Base-by-base conservation (phyloP, 2,329 filamentous ascomycete species). In the Nemania sp. region DNA sequence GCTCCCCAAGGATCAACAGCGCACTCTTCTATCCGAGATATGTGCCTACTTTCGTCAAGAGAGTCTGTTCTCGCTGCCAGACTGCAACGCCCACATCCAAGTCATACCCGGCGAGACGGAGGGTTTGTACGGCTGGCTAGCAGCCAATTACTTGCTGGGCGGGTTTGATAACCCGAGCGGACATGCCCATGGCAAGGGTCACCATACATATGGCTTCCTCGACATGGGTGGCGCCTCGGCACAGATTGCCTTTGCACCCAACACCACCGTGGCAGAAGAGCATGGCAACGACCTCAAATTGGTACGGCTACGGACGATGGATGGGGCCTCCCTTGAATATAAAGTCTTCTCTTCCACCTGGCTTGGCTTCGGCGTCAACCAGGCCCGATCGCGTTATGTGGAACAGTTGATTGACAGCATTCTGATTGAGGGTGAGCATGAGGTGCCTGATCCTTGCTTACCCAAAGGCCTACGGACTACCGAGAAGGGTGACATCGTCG, bases 191-290 rank as follows among this genome's bases (percentile, higher is more conserved):
- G 92, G 92, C 54, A 92, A 96, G 66, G 86, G 85, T 25, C 95
- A 98, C 73, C 90, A 93, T 71, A 99, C 95, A 0, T 99, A 98
- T 75, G 95, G 95, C 0, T 99, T 99, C 71, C 80, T 99, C 62
- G 95, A 99, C 73, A 99, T 99, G 96, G 95, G 95, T 51, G 95
- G 95, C 53, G 95, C 95, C 25, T 98, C 94, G 0, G 94, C 95
- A 15, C 95, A 99, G 77, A 98, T 99, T 71, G 95, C 96, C 0
- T 99, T 99, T 75, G 94, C 93, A 1, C 95, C 95, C 1, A 99
- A 99, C 75, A 79, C 84, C 3, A 98, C 95, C 1, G 95, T 99
- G 74, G 88, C 92, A 1, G 85, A 88, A 70, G 95, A 92, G 72
- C 96, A 99, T 74, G 89, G 91, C 0, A 85, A 97, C 64, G 92